Base-by-base conservation (phyloP, 768 basidiomycete genomes). In the Clathrus columnatus region DNA sequence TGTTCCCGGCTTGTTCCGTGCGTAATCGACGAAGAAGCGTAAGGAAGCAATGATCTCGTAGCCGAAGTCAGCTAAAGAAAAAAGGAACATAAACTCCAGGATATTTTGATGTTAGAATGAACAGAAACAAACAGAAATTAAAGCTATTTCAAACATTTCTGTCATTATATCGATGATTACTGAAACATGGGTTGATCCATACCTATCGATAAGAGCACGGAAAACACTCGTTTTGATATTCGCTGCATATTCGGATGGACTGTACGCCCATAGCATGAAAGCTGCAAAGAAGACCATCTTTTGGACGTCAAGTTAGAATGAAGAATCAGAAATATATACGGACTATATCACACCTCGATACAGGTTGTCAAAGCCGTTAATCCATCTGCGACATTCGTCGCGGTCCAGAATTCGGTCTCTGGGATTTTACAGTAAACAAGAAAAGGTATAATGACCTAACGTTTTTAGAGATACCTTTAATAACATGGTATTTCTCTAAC, bases 251-350 rank as follows among this genome's bases (percentile, higher is more conserved):
- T 92, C 91, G 0, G 69, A 74, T 59, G 75, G 73, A 8, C 75
- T 76, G 65, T 92, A 95, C 0, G 91, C 86, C 87, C 87, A 93
- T 72, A 79, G 77, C 86, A 93, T 93, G 45, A 85, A 66, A 0
- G 66, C 45, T 3, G 89, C 72, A 65, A 93, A 92, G 64, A 91
- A 71, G 45, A 91, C 82, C 91, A 93, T 93, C 87, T 90, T 59
- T 10, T 7, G 14, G 27, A 48, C 49, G 20, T 29, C 16, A 14
- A 21, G 18, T 54, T 4, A 24, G 23, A 17, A 32, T 43, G 43
- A 14, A 16, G 21, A 18, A 53, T 52, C 17, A 29, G 23, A 10
- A 44, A 6, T 5, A 27, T 18, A 51, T 53, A 51, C 62, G 53
- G 56, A 58, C 50, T 47, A 45, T 32, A 57, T 57, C 67, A 52